Base-by-base conservation (phyloP, 202 grass and related monocot species). In the Brachypodium distachyon region DNA sequence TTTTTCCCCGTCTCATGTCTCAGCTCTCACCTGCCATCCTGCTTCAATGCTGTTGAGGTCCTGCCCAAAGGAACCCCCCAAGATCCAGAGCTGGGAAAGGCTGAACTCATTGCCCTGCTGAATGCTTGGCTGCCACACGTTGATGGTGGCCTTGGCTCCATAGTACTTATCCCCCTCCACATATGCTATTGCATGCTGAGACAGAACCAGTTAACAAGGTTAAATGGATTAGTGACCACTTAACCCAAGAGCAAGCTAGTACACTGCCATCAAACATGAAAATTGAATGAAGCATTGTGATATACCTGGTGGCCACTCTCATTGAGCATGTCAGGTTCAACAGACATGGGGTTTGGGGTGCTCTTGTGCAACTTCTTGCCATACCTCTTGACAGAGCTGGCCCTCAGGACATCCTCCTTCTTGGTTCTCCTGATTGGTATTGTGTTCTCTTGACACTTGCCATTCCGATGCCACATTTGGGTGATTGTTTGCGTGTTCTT, bases 21-120 rank as follows among this genome's bases (percentile, higher is more conserved):
- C 38, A 85, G 64, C 87, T 37, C 76, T 76, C 62, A 97, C 93
- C 90, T 97, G 93, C 93, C 93, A 97, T 52, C 93, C 93, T 9
- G 93, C 93, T 86, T 91, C 93, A 81, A 97, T 97, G 88, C 90
- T 97, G 70, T 97, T 97, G 57, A 93, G 93, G 68, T 97, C 93
- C 77, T 93, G 81, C 28, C 85, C 93, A 53, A 97, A 93, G 19
- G 90, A 97, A 51, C 93, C 93, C 19, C 87, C 87, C 37, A 97
- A 65, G 83, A 97, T 87, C 93, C 93, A 97, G 51, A 97, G 79
- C 74, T 97, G 90, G 56, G 93, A 97, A 53, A 97, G 77, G 87
- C 93, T 97, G 74, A 97, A 97, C 77, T 97, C 93, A 56, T 90
- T 93, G 9, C 69, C 43, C 55, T 93, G 93, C 85, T 97, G 81